Percentiles rank a stretch among this genome's conserved stretches.
Evolutionary conservation across 352 stramenopile genomes (phyloP).

Genomic region (Pythium rishiriense): DNA sequence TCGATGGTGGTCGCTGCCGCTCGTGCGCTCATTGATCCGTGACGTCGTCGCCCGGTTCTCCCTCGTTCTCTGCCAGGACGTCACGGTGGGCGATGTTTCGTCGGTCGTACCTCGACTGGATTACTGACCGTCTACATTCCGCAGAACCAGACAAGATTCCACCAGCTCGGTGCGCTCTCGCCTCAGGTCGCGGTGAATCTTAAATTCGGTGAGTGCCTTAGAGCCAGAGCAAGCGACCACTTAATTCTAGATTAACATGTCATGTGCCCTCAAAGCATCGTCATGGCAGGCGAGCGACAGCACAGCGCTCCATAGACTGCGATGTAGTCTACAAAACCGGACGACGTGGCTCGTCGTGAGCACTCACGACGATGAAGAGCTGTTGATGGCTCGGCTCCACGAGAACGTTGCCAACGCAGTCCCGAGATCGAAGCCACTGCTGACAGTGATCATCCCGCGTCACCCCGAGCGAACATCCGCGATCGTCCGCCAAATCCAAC

Average conservation of each 20-base stretch:
- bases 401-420: neutral
- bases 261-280: slow-evolving; percentile 18
- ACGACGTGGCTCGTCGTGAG: slow-evolving; percentile 58
- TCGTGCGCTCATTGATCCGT: slow-evolving; percentile 19
- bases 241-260: neutral
- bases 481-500: slow-evolving; percentile 41
- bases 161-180: slow-evolving; percentile 37
- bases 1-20: slow-evolving; percentile 48
- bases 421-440: slow-evolving; percentile 15
- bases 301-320: slow-evolving; percentile 10
- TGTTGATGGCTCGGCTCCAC: slow-evolving; percentile 45
- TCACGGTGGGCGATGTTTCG: slow-evolving; percentile 36
- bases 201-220: slow-evolving; percentile 63
- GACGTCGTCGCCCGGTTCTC: slow-evolving; percentile 37
- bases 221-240: neutral
- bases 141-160: slow-evolving; percentile 55
- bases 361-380: slow-evolving; percentile 70
- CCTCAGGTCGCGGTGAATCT: slow-evolving; percentile 48
- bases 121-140: neutral
- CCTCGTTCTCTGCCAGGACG: slow-evolving; percentile 66
- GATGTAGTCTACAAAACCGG: slow-evolving; percentile 28
- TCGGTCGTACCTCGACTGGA: too few relatives aligned
- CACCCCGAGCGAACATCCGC: slow-evolving; percentile 44
- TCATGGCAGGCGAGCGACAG: slow-evolving; percentile 12
- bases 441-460: slow-evolving; percentile 61